A percentile compares a stretch with the other conserved stretches of the same genome.
Conservation (phyloP, 2,329 filamentous ascomycete species). For the Parastagonospora nodorum region DNA sequence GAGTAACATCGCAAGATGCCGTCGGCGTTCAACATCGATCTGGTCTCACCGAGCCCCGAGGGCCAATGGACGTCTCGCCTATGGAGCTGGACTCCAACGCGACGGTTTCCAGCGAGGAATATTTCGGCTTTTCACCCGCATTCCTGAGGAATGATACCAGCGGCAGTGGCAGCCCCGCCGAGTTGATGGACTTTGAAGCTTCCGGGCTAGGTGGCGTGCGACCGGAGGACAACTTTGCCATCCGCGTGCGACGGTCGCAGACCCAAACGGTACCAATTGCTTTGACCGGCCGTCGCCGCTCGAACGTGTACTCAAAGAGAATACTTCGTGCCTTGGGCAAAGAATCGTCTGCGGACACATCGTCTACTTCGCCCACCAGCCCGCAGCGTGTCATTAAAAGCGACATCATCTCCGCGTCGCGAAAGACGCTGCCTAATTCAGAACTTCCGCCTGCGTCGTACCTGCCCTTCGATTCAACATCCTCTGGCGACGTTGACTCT, state of each 20-base stretch:
- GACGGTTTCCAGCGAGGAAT: slow-evolving; percentile 29
- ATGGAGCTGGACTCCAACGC: slow-evolving; percentile 33
- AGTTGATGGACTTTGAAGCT: slow-evolving; percentile 49
- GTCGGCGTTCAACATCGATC: slow-evolving; percentile 4
- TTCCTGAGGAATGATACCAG: slow-evolving; percentile 29
- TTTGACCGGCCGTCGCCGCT: slow-evolving; percentile 6
- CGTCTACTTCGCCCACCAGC: slow-evolving; percentile 7
- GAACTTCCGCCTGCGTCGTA: slow-evolving; percentile 52
- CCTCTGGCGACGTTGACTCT: slow-evolving; percentile 33
- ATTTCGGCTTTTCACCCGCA: slow-evolving; percentile 45
- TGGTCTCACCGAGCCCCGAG: slow-evolving; percentile 37
- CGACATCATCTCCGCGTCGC: slow-evolving; percentile 68
- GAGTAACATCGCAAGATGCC: slow-evolving; percentile 10
- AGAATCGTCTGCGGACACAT: slow-evolving; percentile 6
- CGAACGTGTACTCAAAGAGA: slow-evolving; percentile 29
- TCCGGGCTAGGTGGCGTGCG: slow-evolving; percentile 66
- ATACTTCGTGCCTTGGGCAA: slow-evolving; percentile 44
- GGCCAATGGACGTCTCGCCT: slow-evolving; percentile 24
- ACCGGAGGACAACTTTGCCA: slow-evolving; percentile 60
- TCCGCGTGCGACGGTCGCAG: slow-evolving; percentile 54
- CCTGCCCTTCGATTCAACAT: slow-evolving; percentile 46
- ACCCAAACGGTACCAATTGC: slow-evolving; percentile 9
- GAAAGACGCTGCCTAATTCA: slow-evolving; percentile 62
- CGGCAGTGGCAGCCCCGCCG: slow-evolving; percentile 28
- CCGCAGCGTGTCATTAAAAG: slow-evolving; percentile 59